Evolutionary conservation across 106 monocot species (phyloP).

Genomic region (Amphibolis antarctica): DNA sequence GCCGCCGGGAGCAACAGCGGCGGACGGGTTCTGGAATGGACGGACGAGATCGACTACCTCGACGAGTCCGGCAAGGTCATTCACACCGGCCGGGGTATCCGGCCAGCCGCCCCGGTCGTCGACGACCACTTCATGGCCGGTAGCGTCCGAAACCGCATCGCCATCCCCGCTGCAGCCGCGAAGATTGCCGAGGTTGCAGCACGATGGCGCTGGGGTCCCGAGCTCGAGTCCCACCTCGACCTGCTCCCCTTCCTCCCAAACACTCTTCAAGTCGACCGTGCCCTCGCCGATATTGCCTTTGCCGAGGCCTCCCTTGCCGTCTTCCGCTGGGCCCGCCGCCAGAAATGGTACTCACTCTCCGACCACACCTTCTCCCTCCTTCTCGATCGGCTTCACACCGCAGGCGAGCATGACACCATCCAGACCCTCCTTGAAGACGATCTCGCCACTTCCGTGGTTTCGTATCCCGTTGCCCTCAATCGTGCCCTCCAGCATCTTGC

Average conservation of each 20-base stretch:
- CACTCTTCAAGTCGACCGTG: constrained; percentile 23
- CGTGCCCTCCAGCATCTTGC: constrained; percentile 34
- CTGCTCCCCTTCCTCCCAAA: constrained; percentile 28
- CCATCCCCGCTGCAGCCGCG: constrained; percentile 24
- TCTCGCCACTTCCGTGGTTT: constrained; percentile 7
- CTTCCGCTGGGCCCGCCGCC: constrained; percentile 77
- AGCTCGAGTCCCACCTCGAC: constrained; percentile 40
- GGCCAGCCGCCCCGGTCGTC: constrained; percentile 27
- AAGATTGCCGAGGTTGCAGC: constrained; percentile 27
- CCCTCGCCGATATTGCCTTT: constrained; percentile 8
- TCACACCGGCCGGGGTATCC: constrained; percentile 37
- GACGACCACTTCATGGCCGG: constrained; percentile 38
- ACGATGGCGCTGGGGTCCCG: constrained; percentile 56
- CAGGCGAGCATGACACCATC: constrained; percentile 33
- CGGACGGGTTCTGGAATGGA: neutral
- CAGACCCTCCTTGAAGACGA: constrained; percentile 47
- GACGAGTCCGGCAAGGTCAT: constrained; percentile 59
- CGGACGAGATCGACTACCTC: constrained; percentile 27
- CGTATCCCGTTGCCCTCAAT: constrained; percentile 30
- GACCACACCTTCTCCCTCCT: constrained; percentile 36
- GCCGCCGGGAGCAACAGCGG: neutral
- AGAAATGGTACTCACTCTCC: constrained; percentile 40
- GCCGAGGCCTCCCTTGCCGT: constrained; percentile 45
- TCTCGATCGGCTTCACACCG: constrained; percentile 29
- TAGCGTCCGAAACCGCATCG: constrained; percentile 14